Percentiles rank a stretch among this genome's conserved stretches.
Conservation (phyloP, 768 basidiomycete species). For the Stropharia rugosoannulata region DNA sequence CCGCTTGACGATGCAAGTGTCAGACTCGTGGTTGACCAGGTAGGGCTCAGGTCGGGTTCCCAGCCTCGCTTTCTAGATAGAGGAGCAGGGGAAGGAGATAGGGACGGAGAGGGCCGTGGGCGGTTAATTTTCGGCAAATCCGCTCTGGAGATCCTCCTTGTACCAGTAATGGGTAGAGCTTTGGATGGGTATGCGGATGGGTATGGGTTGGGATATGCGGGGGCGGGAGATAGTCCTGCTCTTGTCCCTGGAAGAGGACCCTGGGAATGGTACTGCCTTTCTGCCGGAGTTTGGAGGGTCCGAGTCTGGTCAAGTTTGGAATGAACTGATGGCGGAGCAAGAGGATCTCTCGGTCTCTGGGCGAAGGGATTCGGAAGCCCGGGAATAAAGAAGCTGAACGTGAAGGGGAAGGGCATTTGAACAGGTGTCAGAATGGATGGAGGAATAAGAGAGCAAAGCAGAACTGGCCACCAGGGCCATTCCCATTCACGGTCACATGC, state of each 20-base stretch:
- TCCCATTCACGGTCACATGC: not conserved
- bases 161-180: not conserved
- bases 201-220: conserved; percentile 14
- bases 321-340: conserved; percentile 13
- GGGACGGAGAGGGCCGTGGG: conserved; percentile 26
- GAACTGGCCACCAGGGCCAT: not conserved
- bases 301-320: conserved; percentile 11
- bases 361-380: conserved; percentile 68
- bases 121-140: conserved; percentile 24
- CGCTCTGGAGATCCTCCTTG: conserved; percentile 14
- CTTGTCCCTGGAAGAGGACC: conserved; percentile 11
- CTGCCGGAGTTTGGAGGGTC: conserved; percentile 13
- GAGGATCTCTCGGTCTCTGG: not conserved
- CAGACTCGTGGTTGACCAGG: conserved; percentile 48
- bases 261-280: conserved; percentile 5
- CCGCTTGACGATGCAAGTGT: conserved; percentile 56
- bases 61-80: conserved; percentile 67
- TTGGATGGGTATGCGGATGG: conserved; percentile 16
- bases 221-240: conserved; percentile 18
- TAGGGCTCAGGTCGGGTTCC: conserved; percentile 60
- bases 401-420: conserved; percentile 59
- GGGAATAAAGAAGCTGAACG: conserved; percentile 65
- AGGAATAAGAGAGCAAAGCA: conserved; percentile 1
- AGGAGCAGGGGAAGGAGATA: conserved; percentile 38
- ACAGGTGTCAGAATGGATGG: not conserved